Evolutionary conservation across 345 rosid genomes (phyloP).

Genomic region (Populus davidiana): DNA sequence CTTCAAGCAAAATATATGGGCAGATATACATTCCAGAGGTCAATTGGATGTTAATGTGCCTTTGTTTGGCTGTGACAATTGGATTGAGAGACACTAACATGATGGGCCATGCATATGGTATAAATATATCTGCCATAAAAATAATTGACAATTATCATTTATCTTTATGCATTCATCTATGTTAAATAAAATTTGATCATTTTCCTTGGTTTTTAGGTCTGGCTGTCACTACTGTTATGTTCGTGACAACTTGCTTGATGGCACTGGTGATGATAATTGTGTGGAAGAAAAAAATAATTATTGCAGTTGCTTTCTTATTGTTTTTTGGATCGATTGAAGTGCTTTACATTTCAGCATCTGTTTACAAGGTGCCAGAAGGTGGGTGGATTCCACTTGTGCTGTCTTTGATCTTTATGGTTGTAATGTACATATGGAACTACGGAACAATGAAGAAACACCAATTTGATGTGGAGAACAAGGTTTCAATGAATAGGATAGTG

Average conservation of each 20-base stretch:
- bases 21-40: constrained; percentile 32
- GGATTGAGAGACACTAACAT: constrained; percentile 21
- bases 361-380: constrained; percentile 22
- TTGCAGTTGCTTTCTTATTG: constrained; percentile 5
- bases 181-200: background rate
- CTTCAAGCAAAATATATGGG: constrained; percentile 21
- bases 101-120: constrained; percentile 29
- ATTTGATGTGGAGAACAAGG: constrained; percentile 20
- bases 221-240: constrained; percentile 18
- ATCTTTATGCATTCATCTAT: background rate
- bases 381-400: constrained; percentile 22
- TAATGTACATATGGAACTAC: constrained; percentile 22
- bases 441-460: constrained; percentile 17
- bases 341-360: constrained; percentile 13
- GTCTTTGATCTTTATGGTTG: constrained; percentile 7
- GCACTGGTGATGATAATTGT: constrained; percentile 18
- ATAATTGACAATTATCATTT: background rate
- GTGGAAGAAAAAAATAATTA: constrained; percentile 14
- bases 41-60: constrained; percentile 24
- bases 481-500: constrained; percentile 12
- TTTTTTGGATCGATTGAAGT: constrained; percentile 19
- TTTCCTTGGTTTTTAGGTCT: constrained; percentile 15
- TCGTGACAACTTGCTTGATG: constrained; percentile 24
- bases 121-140: background rate
- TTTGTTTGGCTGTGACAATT: constrained; percentile 23